Percentiles rank a stretch among this genome's conserved stretches.
These are phyloP conservation scores for Leccinellum luteum DNA, from an alignment of 768 basidiomycete species.

Conservation along the genomic window DNA sequence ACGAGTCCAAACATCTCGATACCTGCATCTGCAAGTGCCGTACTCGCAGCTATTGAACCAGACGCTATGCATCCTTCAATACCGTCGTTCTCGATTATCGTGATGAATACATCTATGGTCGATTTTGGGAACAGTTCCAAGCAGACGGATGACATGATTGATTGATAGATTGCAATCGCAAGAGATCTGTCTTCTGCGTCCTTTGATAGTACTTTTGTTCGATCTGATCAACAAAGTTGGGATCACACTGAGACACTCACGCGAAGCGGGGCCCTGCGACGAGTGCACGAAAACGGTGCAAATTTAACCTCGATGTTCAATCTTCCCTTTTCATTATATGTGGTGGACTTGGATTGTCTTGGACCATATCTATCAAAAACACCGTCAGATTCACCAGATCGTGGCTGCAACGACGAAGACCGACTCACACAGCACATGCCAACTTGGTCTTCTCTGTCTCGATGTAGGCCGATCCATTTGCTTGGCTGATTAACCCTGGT, in stretches of 20 bases:
- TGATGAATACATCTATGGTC: conserved; percentile 87
- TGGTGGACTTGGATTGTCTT: conserved; percentile 73
- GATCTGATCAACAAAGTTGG: neutral
- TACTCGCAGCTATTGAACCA: conserved; percentile 82
- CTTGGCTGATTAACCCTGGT: conserved; percentile 86
- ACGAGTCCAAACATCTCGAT: conserved; percentile 91
- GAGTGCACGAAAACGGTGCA: conserved; percentile 84
- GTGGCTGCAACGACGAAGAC: neutral
- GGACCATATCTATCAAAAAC: conserved; percentile 68
- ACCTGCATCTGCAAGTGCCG: conserved; percentile 90
- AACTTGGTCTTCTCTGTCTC: conserved; percentile 91
- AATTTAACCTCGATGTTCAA: conserved; percentile 97
- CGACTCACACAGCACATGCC: conserved; percentile 87
- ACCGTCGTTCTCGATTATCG: conserved; percentile 89
- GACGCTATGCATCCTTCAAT: conserved; percentile 86
- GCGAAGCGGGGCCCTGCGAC: conserved; percentile 78
- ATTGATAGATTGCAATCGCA: conserved; percentile 80
- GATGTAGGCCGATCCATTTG: conserved; percentile 96
- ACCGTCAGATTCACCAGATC: neutral
- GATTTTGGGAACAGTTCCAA: conserved; percentile 93
- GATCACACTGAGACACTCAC: conserved; percentile 45
- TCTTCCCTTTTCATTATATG: conserved; percentile 84
- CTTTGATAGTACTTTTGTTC: conserved; percentile 41
- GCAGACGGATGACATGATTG: conserved; percentile 78
- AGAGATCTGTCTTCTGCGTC: conserved; percentile 92